Conservation (phyloP, 2,329 filamentous ascomycete genomes). For the Aspergillus pseudotamarii region DNA sequence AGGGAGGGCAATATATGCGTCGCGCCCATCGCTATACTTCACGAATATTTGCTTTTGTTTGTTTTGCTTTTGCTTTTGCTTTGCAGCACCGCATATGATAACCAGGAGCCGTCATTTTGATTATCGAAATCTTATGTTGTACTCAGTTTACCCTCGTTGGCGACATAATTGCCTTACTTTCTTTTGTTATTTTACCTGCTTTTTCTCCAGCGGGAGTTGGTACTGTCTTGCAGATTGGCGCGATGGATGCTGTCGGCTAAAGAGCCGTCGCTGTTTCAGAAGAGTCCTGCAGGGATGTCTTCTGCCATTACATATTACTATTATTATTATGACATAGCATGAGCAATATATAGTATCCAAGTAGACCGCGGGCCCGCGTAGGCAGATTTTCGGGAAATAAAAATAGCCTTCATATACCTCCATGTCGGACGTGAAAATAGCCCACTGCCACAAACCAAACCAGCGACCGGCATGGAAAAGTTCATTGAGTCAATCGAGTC, state of each 20-base stretch:
- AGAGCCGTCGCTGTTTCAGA: constrained; percentile 16
- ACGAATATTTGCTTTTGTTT: constrained; percentile 25
- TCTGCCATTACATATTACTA: constrained; percentile 16
- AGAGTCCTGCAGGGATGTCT: constrained; percentile 10
- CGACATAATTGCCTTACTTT: constrained; percentile 15
- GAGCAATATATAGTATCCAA: not conserved
- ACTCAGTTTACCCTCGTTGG: constrained; percentile 20
- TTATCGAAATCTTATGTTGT: constrained; percentile 14
- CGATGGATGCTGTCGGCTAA: constrained; percentile 20
- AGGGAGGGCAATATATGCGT: constrained; percentile 7
- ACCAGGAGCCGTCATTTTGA: constrained; percentile 29
- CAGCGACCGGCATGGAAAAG: not conserved
- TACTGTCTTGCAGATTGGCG: constrained; percentile 27
- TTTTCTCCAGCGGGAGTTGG: constrained; percentile 40
- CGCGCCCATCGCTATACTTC: constrained; percentile 20
- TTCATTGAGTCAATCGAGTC: not conserved
- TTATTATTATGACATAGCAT: constrained; percentile 3
- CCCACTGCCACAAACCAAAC: not conserved
- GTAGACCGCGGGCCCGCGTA: not conserved
- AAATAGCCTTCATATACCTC: not conserved
- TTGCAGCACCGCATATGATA: constrained; percentile 32
- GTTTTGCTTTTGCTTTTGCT: constrained; percentile 8
- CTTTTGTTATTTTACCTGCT: constrained; percentile 19
- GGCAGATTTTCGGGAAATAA: not conserved
- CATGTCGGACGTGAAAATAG: not conserved